Evolutionary conservation across 352 stramenopile genomes (phyloP), one percentile per base, ranked within the genome.

Genomic region (Pythium insidiosum): DNA sequence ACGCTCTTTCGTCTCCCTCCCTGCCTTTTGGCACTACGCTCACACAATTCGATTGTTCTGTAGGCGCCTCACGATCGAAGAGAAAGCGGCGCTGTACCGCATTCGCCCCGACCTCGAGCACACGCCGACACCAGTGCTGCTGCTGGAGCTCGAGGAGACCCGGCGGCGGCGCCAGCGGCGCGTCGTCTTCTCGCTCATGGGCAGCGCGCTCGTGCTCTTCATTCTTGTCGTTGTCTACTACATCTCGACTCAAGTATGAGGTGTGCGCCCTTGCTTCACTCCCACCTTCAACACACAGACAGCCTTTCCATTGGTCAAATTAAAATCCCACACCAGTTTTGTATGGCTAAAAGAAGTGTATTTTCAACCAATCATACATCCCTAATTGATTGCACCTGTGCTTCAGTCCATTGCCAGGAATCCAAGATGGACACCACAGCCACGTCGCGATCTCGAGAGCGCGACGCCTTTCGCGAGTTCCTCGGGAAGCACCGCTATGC

Each of bases 181-280:
- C 38, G 55, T 85, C 39, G 67, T 89, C 51, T 86, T 89, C 50
- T 77, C 69, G 15, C 44, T 79, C 23, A 60, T 87, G 30, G 73
- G 66, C 33, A 69, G 71, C 34, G 68, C 68, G 39, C 69, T 89
- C 45, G 56, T 85, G 33, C 40, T 85, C 35, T 51, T 87, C 50
- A 80, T 86, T 64, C 63, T 89, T 53, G 58, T 87, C 33, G 69
- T 89, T 37, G 81, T 84, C 48, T 89, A 86, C 67, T 89, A 87
- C 55, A 58, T 85, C 53, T 66, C 85, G 31, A 62, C 30, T 26
- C 53, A 62, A 26, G 53, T 49, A n/a, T 56, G 45, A 43, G 19
- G 13, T 39, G 15, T 34, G 9, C 9, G 15, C 28, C 28, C 9
- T 34, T 15, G 28, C 9, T n/a, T n/a, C n/a, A n/a, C n/a, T n/a